These are phyloP conservation scores for Corinectria fuckeliana DNA, from an alignment of 2,329 filamentous ascomycete genomes.

Conservation along the genomic window DNA sequence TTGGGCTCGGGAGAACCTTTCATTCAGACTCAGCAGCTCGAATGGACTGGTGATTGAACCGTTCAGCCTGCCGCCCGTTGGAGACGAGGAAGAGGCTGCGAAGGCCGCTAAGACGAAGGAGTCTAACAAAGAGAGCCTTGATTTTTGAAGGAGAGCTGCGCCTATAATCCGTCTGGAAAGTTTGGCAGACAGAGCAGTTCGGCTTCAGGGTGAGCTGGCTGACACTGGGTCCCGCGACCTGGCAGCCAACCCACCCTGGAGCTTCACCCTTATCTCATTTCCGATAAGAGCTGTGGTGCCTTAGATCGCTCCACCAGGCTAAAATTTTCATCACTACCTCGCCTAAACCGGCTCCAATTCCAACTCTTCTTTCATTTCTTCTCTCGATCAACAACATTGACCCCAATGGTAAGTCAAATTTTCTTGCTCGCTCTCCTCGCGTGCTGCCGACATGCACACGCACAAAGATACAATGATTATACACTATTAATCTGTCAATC, in stretches of 20 bases:
- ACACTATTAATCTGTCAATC: constrained; percentile 65
- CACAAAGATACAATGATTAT: constrained; percentile 54
- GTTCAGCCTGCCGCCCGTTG: constrained; percentile 86
- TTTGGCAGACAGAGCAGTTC: no score
- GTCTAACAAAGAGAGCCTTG: constrained; percentile 69
- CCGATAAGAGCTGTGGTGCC: no score
- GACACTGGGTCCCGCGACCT: no score
- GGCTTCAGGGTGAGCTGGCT: not conserved
- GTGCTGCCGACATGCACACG: not conserved
- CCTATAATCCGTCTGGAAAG: not conserved
- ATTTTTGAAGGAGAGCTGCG: constrained; percentile 64
- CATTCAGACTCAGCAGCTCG: constrained; percentile 83
- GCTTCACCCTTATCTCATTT: constrained; percentile 21
- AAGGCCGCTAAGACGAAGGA: constrained; percentile 54
- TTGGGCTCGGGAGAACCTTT: constrained; percentile 81
- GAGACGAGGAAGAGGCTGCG: constrained; percentile 64
- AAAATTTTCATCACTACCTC: constrained; percentile 33
- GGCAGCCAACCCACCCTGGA: constrained; percentile 24
- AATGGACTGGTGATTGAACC: constrained; percentile 85
- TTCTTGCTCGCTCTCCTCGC: constrained; percentile 9
- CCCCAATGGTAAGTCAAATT: constrained; percentile 28
- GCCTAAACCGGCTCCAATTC: constrained; percentile 26
- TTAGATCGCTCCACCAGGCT: constrained; percentile 25
- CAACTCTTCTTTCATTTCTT: constrained; percentile 22
- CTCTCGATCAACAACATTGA: constrained; percentile 28